phyloP scores from a whole-genome alignment of 768 basidiomycete species.

The Rossbeevera mucosa region DNA sequence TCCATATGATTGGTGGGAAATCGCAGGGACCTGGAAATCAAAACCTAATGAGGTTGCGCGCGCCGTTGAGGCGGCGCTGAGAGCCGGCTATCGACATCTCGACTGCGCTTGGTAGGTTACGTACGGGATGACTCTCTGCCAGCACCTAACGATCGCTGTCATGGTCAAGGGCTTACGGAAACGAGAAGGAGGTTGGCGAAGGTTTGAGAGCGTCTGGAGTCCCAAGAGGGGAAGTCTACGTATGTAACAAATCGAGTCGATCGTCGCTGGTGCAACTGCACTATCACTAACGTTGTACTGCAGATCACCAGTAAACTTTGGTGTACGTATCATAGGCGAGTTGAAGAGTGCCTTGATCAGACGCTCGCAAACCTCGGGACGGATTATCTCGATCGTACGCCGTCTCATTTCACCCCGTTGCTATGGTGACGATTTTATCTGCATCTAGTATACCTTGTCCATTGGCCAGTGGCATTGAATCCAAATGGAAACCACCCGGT shows the following conservation, averaged over 20 bases:
- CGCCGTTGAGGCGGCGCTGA: slow-evolving; percentile 73
- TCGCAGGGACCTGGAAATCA: slow-evolving; percentile 75
- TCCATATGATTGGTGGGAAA: neutral
- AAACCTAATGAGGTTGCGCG: slow-evolving; percentile 62
- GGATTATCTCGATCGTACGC: slow-evolving; percentile 77
- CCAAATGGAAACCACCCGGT: slow-evolving; percentile 59
- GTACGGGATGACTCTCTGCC: neutral
- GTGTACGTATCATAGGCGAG: slow-evolving; percentile 63
- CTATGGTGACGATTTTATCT: neutral
- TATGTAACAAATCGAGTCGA: slow-evolving; percentile 30
- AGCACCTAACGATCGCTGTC: slow-evolving; percentile 11
- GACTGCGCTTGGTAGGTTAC: slow-evolving; percentile 56
- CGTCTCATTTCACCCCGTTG: neutral
- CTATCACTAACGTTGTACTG: neutral
- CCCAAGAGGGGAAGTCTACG: slow-evolving; percentile 67
- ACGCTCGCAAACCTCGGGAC: slow-evolving; percentile 75
- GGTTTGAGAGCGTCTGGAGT: slow-evolving; percentile 76
- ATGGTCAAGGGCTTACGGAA: slow-evolving; percentile 53
- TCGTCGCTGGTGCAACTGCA: neutral
- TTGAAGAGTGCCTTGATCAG: slow-evolving; percentile 70
- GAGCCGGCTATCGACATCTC: slow-evolving; percentile 73
- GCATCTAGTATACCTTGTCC: slow-evolving; percentile 54
- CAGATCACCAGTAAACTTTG: slow-evolving; percentile 73
- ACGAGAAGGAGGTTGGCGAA: slow-evolving; percentile 79
- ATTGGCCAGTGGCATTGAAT: slow-evolving; percentile 80